Percentiles rank a stretch among this genome's conserved stretches.
These are phyloP conservation scores for Paramecium biaurelia DNA, from an alignment of 73 alveolate species.

Conservation along the genomic window DNA sequence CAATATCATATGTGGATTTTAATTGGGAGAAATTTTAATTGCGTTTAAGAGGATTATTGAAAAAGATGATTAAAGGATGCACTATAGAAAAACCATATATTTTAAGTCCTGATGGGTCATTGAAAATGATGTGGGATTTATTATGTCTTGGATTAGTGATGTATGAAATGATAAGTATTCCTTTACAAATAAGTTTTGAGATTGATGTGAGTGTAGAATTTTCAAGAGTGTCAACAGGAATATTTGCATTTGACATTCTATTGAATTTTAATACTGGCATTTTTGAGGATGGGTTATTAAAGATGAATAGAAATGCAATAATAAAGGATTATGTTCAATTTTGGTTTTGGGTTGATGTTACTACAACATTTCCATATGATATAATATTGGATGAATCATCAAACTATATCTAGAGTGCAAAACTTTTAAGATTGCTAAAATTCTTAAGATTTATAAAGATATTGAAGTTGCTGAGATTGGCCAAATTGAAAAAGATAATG, in stretches of 20 bases:
- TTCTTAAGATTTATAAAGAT: constrained; percentile 75
- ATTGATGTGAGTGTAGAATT: neutral
- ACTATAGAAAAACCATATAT: constrained; percentile 27
- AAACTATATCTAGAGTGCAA: constrained; percentile 46
- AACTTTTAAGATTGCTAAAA: constrained; percentile 66
- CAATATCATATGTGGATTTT: neutral
- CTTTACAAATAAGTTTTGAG: constrained; percentile 17
- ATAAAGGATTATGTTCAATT: constrained; percentile 64
- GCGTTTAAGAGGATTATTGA: neutral
- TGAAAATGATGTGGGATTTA: constrained; percentile 75
- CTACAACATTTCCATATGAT: constrained; percentile 75
- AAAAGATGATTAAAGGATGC: neutral
- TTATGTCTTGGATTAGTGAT: neutral
- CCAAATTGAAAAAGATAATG: constrained; percentile 74
- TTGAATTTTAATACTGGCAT: constrained; percentile 72
- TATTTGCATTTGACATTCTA: constrained; percentile 51
- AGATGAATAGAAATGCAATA: constrained; percentile 49
- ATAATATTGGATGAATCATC: constrained; percentile 52
- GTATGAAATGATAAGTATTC: neutral
- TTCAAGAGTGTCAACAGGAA: neutral
- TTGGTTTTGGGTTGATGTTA: constrained; percentile 78
- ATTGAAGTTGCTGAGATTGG: constrained; percentile 69
- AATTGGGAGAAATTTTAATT: neutral
- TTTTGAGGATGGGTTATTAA: constrained; percentile 74
- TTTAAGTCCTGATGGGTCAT: constrained; percentile 66